These are phyloP conservation scores for Triadica sebifera DNA, from an alignment of 345 rosid genomes.

Conservation along the genomic window DNA sequence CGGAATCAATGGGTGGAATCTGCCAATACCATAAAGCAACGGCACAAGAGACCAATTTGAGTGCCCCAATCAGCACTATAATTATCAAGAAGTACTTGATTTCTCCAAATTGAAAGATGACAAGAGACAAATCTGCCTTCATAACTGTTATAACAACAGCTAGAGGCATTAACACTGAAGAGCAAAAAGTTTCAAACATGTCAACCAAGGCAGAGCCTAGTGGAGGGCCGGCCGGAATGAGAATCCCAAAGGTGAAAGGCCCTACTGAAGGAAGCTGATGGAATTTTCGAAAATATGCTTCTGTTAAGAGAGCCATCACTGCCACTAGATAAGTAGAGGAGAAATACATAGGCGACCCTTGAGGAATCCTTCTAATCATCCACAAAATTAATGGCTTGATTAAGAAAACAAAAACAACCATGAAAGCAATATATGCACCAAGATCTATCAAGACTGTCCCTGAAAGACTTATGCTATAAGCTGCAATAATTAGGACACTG, in stretches of 20 bases:
- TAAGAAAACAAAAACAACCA: neutral
- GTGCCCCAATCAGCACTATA: neutral
- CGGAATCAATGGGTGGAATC: neutral
- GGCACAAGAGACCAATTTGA: slow-evolving; percentile 11
- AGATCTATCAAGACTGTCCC: neutral
- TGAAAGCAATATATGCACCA: neutral
- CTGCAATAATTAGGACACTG: too few species aligned
- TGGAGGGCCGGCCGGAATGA: slow-evolving; percentile 43
- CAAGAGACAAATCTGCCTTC: slow-evolving; percentile 25
- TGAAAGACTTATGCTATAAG: neutral
- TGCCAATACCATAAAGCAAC: neutral
- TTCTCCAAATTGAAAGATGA: neutral
- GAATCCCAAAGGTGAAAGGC: slow-evolving; percentile 35
- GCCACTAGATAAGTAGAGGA: slow-evolving; percentile 14
- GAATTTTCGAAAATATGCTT: slow-evolving; percentile 6
- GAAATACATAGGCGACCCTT: slow-evolving; percentile 28
- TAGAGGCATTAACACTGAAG: slow-evolving; percentile 33
- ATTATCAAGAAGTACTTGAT: neutral
- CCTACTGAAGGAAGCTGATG: slow-evolving; percentile 17
- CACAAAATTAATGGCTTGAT: slow-evolving; percentile 31
- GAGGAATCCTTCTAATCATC: slow-evolving; percentile 32
- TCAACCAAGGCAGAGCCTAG: slow-evolving; percentile 39
- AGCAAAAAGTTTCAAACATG: slow-evolving; percentile 25
- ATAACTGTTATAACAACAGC: slow-evolving; percentile 21
- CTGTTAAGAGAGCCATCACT: slow-evolving; percentile 14